Base-by-base conservation (phyloP, 2,329 filamentous ascomycete genomes). In the Penicillium carneum region DNA sequence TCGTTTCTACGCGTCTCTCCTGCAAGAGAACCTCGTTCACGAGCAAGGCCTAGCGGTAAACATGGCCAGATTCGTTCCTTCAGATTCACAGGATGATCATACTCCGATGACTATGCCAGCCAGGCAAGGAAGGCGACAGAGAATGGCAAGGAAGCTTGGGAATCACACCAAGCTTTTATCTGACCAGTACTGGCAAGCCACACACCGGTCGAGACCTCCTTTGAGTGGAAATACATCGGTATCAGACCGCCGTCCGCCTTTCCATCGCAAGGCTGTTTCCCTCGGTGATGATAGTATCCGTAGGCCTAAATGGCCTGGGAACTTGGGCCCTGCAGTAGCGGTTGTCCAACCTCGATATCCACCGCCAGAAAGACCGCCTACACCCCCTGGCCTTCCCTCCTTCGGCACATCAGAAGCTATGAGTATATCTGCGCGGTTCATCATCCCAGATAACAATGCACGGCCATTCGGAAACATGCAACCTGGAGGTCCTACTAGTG, bases 321-420 rank as follows among this genome's bases (percentile, higher is more conserved):
- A 66, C 31, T 18, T 68, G 16, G 49, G 59, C 23, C 73, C 72
- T 16, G 74, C 74, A n/a, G 70, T 71, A 23, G 69, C 67, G 36
- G 73, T 74, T 31, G 59, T 68, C 36, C 65, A 74, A 26, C 79
- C 79, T 33, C 65, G 60, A 51, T 75, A 72, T 58, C 73, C 77
- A 56, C 78, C 80, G 33, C 79, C 79, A 12, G 59, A 68, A 33
- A 71, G 80, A 61, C 63, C 69, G 18, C 74, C 76, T 3, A 82
- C 80, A 3, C 80, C 80, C 20, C 78, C 79, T 1, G 80, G 80
- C 0, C 67, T 82, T 41, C 80, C 80, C 6, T 77, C 78, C 1
- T 81, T 81, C 61, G 78, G 79, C 26, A 76, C 74, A 2, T 68
- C 67, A 34, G 78, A 81, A 68, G 79, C 79, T 11, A 65, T 79